Base-by-base conservation (phyloP, 352 stramenopile genomes). In the Phytophthora pluvialis region DNA sequence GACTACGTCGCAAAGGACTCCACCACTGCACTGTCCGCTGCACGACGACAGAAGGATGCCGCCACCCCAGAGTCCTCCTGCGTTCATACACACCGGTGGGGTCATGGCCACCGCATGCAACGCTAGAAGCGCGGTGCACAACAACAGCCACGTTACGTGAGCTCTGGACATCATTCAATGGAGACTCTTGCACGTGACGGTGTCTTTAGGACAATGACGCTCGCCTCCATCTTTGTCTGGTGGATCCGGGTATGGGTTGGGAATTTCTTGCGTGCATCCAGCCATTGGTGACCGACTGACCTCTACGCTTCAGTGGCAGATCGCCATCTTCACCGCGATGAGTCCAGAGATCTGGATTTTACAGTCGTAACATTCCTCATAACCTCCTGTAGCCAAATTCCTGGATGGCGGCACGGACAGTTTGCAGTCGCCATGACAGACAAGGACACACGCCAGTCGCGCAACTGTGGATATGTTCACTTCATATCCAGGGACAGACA, bases 21-120 rank as follows among this genome's bases (percentile, higher is more conserved):
- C 49, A 26, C 50, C 48, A 11, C 47, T 31, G 11, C 63, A 71
- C 52, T 60, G 56, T 3, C 46, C 61, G 16, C 39, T 70, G 39
- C 61, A 70, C 26, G 56, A 51, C 9, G 61, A 70, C 21, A 70
- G 39, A n/a, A 70, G 54, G 7, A 46, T 70, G n/a, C 61, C 54
- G 12, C 61, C 61, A 39, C 61, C 61, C 53, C 61, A 59, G 7
- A 59, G 0, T 10, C 61, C 61, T 2, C 45, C 18, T 6, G 61
- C 38, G 39, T 70, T 64, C 61, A 64, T 60, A 46, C 53, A 70
- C 51, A 70, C 32, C 8, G 61, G 61, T 16, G 61, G 61, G 25
- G 61, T 60, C 61, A 70, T 48, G 18, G 61, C 54, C 45, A 53
- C 31, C 35, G 16, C 46, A 16, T 47, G 45, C 44, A 51, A 39